Percentiles rank a stretch among this genome's conserved stretches.
Conservation (phyloP, 2,329 filamentous ascomycete species). For the Monosporascus sp. region DNA sequence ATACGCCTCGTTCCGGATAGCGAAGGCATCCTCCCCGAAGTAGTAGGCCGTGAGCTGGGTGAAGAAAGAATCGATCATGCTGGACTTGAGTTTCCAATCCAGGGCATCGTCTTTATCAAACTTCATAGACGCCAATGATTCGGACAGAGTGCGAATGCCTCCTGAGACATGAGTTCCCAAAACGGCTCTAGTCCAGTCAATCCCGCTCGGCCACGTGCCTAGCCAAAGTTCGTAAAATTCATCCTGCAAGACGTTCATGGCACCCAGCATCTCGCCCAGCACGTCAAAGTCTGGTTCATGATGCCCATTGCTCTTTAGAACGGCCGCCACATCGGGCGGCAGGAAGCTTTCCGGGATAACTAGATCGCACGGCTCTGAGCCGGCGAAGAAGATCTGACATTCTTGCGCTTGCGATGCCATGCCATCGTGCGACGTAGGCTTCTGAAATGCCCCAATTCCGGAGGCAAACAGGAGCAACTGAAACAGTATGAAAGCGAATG, state of each 20-base stretch:
- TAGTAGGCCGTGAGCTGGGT: conserved; percentile 72
- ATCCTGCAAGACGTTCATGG: conserved; percentile 70
- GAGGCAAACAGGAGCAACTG: background rate
- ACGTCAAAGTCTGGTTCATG: conserved; percentile 18
- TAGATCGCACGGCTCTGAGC: conserved; percentile 15
- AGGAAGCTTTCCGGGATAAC: conserved; percentile 19
- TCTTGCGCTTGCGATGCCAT: conserved; percentile 7
- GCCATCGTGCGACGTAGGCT: background rate
- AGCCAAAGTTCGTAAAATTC: conserved; percentile 71
- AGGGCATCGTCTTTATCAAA: conserved; percentile 24
- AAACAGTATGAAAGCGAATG: background rate
- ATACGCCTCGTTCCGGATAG: conserved; percentile 69
- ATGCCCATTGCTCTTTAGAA: conserved; percentile 1
- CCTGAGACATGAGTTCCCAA: conserved; percentile 73
- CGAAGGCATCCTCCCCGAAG: conserved; percentile 77
- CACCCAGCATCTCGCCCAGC: conserved; percentile 50
- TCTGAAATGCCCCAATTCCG: background rate
- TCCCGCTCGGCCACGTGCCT: conserved; percentile 77
- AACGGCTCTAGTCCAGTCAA: conserved; percentile 92
- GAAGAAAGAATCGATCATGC: conserved; percentile 79
- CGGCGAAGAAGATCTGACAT: conserved; percentile 18
- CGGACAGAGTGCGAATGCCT: conserved; percentile 65
- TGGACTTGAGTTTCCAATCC: conserved; percentile 56
- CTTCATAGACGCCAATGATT: conserved; percentile 39
- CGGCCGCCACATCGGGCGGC: conserved; percentile 7